A percentile compares a stretch with the other conserved stretches of the same genome.
These are phyloP conservation scores for Pilasporangium apinafurcum DNA, from an alignment of 352 stramenopile genomes.

Conservation along the genomic window DNA sequence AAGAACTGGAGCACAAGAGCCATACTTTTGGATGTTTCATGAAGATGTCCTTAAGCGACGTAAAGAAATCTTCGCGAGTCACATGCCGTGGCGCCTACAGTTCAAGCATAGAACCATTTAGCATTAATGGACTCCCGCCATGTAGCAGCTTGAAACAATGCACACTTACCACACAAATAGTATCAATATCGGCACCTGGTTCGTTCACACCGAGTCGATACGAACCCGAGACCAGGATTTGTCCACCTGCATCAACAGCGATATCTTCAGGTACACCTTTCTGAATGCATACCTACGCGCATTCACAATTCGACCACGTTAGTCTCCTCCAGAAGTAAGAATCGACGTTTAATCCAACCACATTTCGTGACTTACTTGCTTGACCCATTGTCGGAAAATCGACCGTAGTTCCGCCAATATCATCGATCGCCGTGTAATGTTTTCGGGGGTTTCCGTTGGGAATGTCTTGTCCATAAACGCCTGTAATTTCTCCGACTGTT, in stretches of 20 bases:
- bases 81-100: slow-evolving; percentile 88
- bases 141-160: too few species aligned
- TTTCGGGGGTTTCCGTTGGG: slow-evolving; percentile 66
- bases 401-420: slow-evolving; percentile 80
- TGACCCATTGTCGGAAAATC: slow-evolving; percentile 85
- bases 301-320: slow-evolving; percentile 5
- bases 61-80: slow-evolving; percentile 96
- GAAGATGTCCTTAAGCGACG: slow-evolving; percentile 89
- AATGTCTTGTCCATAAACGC: slow-evolving; percentile 77
- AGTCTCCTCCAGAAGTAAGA: too few species aligned
- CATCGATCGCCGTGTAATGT: slow-evolving; percentile 81
- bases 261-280: slow-evolving; percentile 86
- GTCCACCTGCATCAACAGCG: slow-evolving; percentile 73
- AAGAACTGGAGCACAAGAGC: slow-evolving; percentile 7
- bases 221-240: slow-evolving; percentile 87
- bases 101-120: background rate
- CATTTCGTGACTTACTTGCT: slow-evolving; percentile 24
- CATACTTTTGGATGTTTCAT: slow-evolving; percentile 91
- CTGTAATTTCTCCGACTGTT: slow-evolving; percentile 78
- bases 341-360: too few species aligned
- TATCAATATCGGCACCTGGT: slow-evolving; percentile 96
- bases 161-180: slow-evolving; percentile 85
- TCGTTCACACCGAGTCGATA: slow-evolving; percentile 97
- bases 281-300: slow-evolving; percentile 47
- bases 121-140: too few species aligned